phyloP scores from a whole-genome alignment of 2,329 filamentous ascomycete species.

The Coniochaeta ligniaria region DNA sequence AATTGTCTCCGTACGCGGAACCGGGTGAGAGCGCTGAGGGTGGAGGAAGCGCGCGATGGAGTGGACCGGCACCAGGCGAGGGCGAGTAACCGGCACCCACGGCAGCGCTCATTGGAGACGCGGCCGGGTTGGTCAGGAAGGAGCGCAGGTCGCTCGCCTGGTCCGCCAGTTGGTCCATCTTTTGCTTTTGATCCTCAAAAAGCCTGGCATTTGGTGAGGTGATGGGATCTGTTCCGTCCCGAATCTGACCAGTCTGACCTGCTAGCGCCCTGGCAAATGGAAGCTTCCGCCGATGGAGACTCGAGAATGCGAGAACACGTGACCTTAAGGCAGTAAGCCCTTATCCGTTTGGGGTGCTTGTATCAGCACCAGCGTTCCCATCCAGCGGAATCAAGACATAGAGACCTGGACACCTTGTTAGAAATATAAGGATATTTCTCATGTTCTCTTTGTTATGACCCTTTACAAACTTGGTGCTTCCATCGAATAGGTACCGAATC shows the following conservation, averaged over 20 bases:
- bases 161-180: slow-evolving; percentile 47
- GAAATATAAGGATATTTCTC: too few species aligned
- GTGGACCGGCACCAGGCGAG: slow-evolving; percentile 10
- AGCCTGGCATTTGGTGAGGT: neutral
- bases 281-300: too few species aligned
- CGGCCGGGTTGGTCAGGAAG: slow-evolving; percentile 33
- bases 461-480: too few species aligned
- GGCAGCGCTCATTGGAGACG: slow-evolving; percentile 12
- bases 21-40: slow-evolving; percentile 13
- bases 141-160: slow-evolving; percentile 46
- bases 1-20: slow-evolving; percentile 41
- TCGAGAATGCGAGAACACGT: neutral
- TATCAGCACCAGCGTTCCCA: neutral
- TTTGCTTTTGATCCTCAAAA: too few species aligned
- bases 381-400: neutral
- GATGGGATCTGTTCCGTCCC: too few species aligned
- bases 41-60: slow-evolving; percentile 8
- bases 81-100: slow-evolving; percentile 6
- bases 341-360: neutral
- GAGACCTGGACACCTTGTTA: neutral
- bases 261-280: too few species aligned
- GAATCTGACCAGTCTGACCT: too few species aligned
- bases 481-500: too few species aligned
- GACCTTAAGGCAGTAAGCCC: neutral
- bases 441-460: too few species aligned